Percentiles rank a stretch among this genome's conserved stretches.
Conservation (phyloP, 83 land plant species). For the Picea engelmannii region DNA sequence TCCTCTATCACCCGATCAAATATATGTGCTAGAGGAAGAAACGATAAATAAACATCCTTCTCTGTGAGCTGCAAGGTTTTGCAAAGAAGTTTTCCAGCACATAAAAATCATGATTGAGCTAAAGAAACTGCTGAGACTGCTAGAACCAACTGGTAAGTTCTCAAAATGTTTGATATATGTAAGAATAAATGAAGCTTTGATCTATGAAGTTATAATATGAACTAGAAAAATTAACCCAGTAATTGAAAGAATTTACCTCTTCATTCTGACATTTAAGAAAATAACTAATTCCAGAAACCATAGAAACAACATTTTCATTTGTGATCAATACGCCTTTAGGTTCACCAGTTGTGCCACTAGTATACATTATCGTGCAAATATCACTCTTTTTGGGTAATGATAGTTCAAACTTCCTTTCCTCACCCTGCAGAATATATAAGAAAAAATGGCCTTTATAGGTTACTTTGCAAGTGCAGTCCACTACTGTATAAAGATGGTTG, state of each 20-base stretch:
- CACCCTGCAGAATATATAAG: constrained; percentile 53
- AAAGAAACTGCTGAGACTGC: neutral
- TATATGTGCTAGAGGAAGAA: constrained; percentile 96
- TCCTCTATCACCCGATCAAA: constrained; percentile 95
- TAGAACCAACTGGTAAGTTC: neutral
- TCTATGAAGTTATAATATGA: neutral
- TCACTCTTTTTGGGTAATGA: constrained; percentile 63
- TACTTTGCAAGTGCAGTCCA: neutral
- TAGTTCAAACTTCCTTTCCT: constrained; percentile 49
- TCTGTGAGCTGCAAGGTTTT: constrained; percentile 18
- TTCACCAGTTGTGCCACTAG: constrained; percentile 99
- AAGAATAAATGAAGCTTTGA: neutral
- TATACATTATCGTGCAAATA: constrained; percentile 97
- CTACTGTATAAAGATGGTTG: no score
- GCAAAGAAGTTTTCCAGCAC: neutral
- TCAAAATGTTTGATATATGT: neutral
- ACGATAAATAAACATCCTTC: constrained; percentile 84
- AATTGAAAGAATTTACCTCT: constrained; percentile 33
- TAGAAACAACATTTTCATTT: constrained; percentile 62
- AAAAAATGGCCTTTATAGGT: neutral
- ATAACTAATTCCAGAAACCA: constrained; percentile 57
- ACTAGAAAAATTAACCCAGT: neutral
- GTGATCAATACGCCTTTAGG: constrained; percentile 96
- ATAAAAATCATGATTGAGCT: neutral
- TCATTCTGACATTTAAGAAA: constrained; percentile 48